These are phyloP conservation scores for Nitzschia palea DNA, from an alignment of 108 stramenopile genomes.

Conservation along the genomic window DNA sequence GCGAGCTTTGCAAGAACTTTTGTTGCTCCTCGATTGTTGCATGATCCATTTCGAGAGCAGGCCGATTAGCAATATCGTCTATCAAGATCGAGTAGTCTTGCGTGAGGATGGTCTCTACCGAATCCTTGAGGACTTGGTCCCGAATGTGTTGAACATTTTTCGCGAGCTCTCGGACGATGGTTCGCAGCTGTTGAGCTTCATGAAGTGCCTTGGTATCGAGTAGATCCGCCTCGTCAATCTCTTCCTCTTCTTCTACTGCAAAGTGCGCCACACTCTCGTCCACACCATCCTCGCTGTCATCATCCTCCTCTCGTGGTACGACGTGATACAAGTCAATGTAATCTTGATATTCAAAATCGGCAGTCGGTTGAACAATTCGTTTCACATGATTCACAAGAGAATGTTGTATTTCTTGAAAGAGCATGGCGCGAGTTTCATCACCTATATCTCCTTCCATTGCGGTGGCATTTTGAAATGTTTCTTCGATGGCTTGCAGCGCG, in stretches of 20 bases:
- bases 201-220: constrained; percentile 23
- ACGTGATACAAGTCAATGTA: constrained; percentile 29
- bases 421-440: not conserved
- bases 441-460: not conserved
- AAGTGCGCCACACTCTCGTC: not conserved
- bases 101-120: not conserved
- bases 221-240: constrained; percentile 29
- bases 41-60: not conserved
- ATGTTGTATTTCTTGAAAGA: constrained; percentile 14
- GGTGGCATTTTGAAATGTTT: constrained; percentile 13
- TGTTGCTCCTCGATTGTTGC: not conserved
- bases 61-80: not conserved
- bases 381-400: constrained; percentile 20
- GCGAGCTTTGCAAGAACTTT: constrained; percentile 1
- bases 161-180: constrained; percentile 10
- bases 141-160: constrained; percentile 15
- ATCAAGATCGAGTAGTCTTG: not conserved
- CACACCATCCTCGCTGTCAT: constrained; percentile 11
- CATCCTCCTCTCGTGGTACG: constrained; percentile 14
- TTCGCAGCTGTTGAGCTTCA: constrained; percentile 22
- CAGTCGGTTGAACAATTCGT: constrained; percentile 17
- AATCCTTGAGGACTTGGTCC: constrained; percentile 16
- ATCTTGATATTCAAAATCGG: constrained; percentile 23
- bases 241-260: constrained; percentile 15
- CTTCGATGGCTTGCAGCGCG: constrained; percentile 18